These are phyloP conservation scores for Schizochytrium sp. DNA, from an alignment of 108 stramenopile species.

Conservation along the genomic window DNA sequence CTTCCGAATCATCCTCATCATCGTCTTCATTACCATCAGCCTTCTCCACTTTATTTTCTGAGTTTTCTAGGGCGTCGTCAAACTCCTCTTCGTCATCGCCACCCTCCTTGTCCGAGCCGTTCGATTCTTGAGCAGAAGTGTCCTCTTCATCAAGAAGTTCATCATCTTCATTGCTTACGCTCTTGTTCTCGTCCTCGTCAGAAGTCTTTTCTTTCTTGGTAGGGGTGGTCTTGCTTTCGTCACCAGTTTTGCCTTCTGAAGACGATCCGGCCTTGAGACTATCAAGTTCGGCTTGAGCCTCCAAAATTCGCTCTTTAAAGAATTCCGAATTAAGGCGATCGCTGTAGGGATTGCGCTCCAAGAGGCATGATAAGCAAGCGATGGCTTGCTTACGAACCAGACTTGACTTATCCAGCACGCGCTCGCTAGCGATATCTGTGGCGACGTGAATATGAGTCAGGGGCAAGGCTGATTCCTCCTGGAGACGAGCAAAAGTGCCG, in stretches of 20 bases:
- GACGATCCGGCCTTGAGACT: neutral
- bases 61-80: neutral
- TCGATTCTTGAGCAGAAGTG: neutral
- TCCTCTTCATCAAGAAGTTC: neutral
- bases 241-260: neutral
- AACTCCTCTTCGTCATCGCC: neutral
- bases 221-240: neutral
- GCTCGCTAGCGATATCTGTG: conserved; percentile 84
- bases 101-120: neutral
- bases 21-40: conserved; percentile 33
- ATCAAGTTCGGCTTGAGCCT: neutral
- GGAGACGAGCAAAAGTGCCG: neutral
- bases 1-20: conserved; percentile 47
- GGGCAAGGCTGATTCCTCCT: conserved; percentile 23
- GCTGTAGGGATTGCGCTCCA: conserved; percentile 95
- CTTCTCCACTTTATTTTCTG: neutral
- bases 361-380: conserved; percentile 83
- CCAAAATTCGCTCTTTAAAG: conserved; percentile 70
- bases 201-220: neutral
- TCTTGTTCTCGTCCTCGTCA: neutral
- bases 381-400: conserved; percentile 89
- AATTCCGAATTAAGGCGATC: conserved; percentile 86
- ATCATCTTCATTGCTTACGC: neutral
- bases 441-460: conserved; percentile 37
- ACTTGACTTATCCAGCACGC: conserved; percentile 93